Evolutionary conservation across 2,329 filamentous ascomycete species (phyloP).

Genomic region (Clarireedia sp.): DNA sequence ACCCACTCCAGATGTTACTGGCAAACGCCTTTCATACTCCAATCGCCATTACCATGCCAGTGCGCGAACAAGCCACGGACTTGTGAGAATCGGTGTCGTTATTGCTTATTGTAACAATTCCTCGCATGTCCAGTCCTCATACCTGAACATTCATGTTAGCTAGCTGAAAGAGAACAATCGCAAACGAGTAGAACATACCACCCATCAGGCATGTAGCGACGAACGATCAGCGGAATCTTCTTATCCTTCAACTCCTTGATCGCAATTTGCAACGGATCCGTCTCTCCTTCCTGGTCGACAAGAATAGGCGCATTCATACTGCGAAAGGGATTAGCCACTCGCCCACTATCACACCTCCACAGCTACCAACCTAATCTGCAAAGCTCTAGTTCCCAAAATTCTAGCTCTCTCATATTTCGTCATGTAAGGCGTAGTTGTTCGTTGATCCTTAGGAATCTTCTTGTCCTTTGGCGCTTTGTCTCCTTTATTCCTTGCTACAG

Average conservation of each 20-base stretch:
- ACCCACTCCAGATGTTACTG: neutral
- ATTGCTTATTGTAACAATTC: conserved; percentile 56
- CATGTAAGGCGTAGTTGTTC: conserved; percentile 95
- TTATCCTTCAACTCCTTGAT: conserved; percentile 97
- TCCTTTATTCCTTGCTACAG: conserved; percentile 46
- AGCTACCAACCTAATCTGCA: conserved; percentile 79
- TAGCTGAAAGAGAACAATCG: neutral
- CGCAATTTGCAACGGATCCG: conserved; percentile 92
- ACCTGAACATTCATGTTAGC: conserved; percentile 33
- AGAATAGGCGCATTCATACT: conserved; percentile 97
- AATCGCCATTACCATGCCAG: conserved; percentile 22
- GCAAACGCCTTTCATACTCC: conserved; percentile 24
- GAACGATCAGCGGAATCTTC: conserved; percentile 94
- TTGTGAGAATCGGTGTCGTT: conserved; percentile 1
- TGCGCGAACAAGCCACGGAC: neutral
- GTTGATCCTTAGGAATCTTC: conserved; percentile 81
- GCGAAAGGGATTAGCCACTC: conserved; percentile 2
- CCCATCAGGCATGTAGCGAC: conserved; percentile 93
- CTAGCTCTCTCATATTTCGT: conserved; percentile 97
- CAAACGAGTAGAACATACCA: conserved; percentile 53
- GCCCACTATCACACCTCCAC: too few relatives aligned
- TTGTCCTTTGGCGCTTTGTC: conserved; percentile 63
- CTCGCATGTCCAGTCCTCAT: conserved; percentile 99
- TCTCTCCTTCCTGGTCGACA: conserved; percentile 94
- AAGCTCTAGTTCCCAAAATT: conserved; percentile 82